These are phyloP conservation scores for Gymnopilus junonius DNA, from an alignment of 768 basidiomycete species.

Conservation along the genomic window DNA sequence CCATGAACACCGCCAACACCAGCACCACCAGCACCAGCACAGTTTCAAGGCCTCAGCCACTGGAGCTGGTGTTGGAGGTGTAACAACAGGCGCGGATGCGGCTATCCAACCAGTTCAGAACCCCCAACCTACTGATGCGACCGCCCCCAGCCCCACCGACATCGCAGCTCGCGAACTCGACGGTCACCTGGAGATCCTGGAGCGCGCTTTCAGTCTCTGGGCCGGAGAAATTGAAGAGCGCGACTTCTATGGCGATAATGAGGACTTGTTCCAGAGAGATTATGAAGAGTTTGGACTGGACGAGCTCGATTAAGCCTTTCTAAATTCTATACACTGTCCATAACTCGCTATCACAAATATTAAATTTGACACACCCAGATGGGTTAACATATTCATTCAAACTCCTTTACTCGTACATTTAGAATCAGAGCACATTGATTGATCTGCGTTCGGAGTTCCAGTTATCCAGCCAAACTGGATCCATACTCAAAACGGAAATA, in stretches of 20 bases:
- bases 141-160: not conserved
- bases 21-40: not conserved
- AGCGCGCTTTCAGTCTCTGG: not conserved
- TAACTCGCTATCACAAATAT: not conserved
- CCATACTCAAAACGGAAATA: no score
- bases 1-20: not conserved
- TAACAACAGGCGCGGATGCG: not conserved
- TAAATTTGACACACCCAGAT: no score
- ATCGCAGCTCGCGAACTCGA: not conserved
- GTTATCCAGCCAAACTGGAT: no score
- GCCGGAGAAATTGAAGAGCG: not conserved
- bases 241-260: not conserved
- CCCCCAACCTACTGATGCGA: not conserved
- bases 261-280: not conserved
- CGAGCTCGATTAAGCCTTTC: not conserved
- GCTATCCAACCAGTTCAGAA: not conserved
- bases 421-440: no score
- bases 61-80: not conserved
- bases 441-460: no score
- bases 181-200: not conserved
- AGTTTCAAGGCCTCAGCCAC: not conserved
- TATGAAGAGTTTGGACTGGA: slow-evolving; percentile 2
- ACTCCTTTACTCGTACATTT: no score
- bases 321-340: not conserved
- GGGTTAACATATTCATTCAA: no score